These are phyloP conservation scores for Phaeosphaeria sp. DNA, from an alignment of 2,329 filamentous ascomycete genomes.

Conservation along the genomic window DNA sequence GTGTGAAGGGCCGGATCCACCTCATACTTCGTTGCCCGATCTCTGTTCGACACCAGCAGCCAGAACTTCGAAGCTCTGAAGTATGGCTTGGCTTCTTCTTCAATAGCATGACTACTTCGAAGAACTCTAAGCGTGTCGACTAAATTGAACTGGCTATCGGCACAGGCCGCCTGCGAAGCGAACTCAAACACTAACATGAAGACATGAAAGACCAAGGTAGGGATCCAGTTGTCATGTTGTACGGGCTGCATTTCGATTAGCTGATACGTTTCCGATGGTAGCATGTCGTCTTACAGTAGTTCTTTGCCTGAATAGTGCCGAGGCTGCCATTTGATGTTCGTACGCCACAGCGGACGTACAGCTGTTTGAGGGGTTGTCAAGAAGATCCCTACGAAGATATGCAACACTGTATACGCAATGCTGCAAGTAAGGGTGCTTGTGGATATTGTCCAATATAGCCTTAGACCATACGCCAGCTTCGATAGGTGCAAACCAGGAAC, in stretches of 20 bases:
- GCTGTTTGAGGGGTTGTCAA: not conserved
- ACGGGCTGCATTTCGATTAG: not conserved
- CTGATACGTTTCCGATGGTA: not conserved
- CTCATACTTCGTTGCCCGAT: not conserved
- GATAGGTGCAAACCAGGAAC: not conserved
- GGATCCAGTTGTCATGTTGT: not conserved
- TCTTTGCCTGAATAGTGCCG: not conserved
- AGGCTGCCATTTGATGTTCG: not conserved
- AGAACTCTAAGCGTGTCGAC: not conserved
- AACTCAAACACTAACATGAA: not conserved
- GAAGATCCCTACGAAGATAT: not conserved
- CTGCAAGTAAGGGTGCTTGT: not conserved
- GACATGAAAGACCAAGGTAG: not conserved
- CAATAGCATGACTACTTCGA: not conserved
- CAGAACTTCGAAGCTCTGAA: not conserved
- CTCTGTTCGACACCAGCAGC: not conserved
- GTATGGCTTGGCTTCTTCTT: not conserved
- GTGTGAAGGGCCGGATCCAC: not conserved
- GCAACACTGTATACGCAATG: not conserved
- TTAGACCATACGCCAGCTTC: not conserved
- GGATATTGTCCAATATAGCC: not conserved
- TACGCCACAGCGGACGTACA: not conserved
- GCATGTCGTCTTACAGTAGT: not conserved
- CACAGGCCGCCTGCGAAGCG: not conserved
- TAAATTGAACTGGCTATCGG: not conserved